Percentiles rank a stretch among this genome's conserved stretches.
These are phyloP conservation scores for Phytomonas sp. DNA, from an alignment of 208 protist genomes.

Conservation along the genomic window DNA sequence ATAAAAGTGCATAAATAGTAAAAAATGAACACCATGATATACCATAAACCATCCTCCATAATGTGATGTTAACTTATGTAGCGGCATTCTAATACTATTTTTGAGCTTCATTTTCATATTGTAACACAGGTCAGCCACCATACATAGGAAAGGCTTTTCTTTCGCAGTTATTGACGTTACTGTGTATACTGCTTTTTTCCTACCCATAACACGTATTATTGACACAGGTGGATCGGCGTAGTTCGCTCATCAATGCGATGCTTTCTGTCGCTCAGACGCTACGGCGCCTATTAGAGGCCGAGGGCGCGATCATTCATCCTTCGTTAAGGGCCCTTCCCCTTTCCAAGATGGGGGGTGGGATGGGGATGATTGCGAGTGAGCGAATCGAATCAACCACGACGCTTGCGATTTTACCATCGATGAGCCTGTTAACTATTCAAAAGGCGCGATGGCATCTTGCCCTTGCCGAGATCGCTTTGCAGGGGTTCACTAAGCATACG, in stretches of 20 bases:
- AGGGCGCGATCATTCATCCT: conserved; percentile 47
- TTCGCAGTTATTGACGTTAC: neutral
- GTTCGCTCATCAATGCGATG: conserved; percentile 6
- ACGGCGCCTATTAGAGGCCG: conserved; percentile 48
- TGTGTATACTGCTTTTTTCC: neutral
- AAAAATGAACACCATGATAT: conserved; percentile 2
- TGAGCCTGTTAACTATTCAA: conserved; percentile 62
- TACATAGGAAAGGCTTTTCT: neutral
- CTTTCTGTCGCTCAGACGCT: conserved; percentile 21
- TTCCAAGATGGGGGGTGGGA: conserved; percentile 76
- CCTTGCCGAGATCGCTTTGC: conserved; percentile 37
- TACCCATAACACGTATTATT: neutral
- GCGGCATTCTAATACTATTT: neutral
- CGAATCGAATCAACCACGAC: conserved; percentile 21
- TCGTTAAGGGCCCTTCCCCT: conserved; percentile 35
- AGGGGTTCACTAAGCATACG: conserved; percentile 1
- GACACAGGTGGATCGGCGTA: neutral
- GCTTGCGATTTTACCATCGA: conserved; percentile 48
- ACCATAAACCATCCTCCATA: neutral
- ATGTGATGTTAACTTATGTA: neutral
- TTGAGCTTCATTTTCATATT: neutral
- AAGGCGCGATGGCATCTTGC: conserved; percentile 63
- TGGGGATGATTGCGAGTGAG: conserved; percentile 48
- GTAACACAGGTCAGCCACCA: neutral
- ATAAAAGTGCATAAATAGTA: conserved; percentile 5